phyloP scores from a whole-genome alignment of 2,329 filamentous ascomycete species.

The Chaetomium sp. region DNA sequence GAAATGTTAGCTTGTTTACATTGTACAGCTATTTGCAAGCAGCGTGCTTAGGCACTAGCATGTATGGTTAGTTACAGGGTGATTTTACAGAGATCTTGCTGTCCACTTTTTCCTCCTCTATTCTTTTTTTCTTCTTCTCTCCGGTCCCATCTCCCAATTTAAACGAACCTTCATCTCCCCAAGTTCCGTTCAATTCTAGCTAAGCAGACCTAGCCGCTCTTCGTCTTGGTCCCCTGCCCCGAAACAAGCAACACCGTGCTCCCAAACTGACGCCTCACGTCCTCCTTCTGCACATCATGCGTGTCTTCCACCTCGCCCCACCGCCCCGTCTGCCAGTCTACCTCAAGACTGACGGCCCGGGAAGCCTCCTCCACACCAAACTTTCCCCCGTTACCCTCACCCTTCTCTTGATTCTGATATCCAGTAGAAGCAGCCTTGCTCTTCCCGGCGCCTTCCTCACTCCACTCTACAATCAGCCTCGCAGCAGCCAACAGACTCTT shows the following conservation, averaged over 20 bases:
- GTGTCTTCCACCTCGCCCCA: constrained; percentile 99
- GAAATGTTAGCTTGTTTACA: too few relatives aligned
- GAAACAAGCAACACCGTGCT: constrained; percentile 78
- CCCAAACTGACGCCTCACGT: constrained; percentile 79
- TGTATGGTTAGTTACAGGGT: too few relatives aligned
- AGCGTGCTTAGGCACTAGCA: too few relatives aligned
- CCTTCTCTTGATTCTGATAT: constrained; percentile 7
- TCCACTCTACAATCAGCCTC: constrained; percentile 81
- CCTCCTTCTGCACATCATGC: constrained; percentile 92
- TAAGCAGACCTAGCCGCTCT: not conserved
- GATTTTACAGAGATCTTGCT: too few relatives aligned
- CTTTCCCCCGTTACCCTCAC: constrained; percentile 20
- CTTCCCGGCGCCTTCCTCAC: constrained; percentile 48
- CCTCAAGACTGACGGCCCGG: constrained; percentile 68
- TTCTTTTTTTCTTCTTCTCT: too few relatives aligned
- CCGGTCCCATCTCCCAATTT: too few relatives aligned
- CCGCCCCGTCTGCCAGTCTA: constrained; percentile 79
- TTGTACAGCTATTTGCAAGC: too few relatives aligned
- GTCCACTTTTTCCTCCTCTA: too few relatives aligned
- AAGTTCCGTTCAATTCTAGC: not conserved
- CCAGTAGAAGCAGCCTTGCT: not conserved
- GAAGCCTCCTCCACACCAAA: constrained; percentile 78
- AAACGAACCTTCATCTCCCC: too few relatives aligned
- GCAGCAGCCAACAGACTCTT: constrained; percentile 79
- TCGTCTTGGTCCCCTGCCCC: constrained; percentile 17